A percentile compares a stretch with the other conserved stretches of the same genome.
phyloP scores from a whole-genome alignment of 345 rosid genomes.

The Acer saccharum region DNA sequence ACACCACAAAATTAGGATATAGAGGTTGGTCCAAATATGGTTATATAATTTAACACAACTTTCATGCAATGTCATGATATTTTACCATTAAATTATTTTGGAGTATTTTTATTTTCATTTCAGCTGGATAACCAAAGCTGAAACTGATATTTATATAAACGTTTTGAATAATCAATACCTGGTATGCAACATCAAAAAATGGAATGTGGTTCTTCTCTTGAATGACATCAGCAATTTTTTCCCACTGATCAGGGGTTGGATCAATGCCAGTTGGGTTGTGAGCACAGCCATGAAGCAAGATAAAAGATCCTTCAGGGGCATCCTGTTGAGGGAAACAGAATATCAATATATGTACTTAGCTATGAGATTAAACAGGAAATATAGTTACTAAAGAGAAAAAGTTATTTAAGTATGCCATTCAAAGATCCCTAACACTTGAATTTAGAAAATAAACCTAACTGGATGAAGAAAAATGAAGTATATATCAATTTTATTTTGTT shows the following conservation, averaged over 20 bases:
- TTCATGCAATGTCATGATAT: not conserved
- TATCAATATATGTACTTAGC: not conserved
- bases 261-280: slow-evolving; percentile 99
- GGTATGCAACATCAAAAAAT: slow-evolving; percentile 97
- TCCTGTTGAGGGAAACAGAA: slow-evolving; percentile 47
- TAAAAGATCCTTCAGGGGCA: slow-evolving; percentile 91
- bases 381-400: not conserved
- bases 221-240: slow-evolving; percentile 81
- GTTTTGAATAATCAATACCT: slow-evolving; percentile 46
- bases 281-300: slow-evolving; percentile 98
- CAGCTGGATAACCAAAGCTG: not conserved
- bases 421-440: not conserved
- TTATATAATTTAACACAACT: not conserved
- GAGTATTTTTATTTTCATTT: not conserved
- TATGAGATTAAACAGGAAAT: slow-evolving; percentile 2
- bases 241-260: slow-evolving; percentile 96
- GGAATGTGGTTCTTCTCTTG: slow-evolving; percentile 94
- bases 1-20: slow-evolving; percentile 16
- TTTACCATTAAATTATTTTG: not conserved
- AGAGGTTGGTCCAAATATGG: not conserved
- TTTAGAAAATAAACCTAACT: not conserved
- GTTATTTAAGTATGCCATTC: not conserved
- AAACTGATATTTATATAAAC: slow-evolving; percentile 9
- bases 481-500: not conserved
- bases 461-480: not conserved